phyloP scores from a whole-genome alignment of 106 monocot species.

The Allium cepa region DNA sequence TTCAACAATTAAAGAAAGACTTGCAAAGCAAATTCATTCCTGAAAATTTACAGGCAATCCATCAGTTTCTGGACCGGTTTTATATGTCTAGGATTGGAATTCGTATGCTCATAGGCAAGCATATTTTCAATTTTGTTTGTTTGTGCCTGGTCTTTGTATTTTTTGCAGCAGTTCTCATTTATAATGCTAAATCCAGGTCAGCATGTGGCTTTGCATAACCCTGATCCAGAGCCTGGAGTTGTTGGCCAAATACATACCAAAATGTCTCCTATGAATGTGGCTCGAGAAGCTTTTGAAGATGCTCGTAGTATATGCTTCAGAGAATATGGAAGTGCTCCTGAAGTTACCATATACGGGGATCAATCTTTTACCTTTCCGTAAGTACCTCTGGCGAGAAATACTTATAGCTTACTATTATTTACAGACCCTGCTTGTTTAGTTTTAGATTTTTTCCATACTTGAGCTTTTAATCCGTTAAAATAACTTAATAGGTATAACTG shows the following conservation, averaged over 20 bases:
- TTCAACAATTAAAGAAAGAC: constrained; percentile 73
- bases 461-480: too few relatives aligned
- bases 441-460: not conserved
- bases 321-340: constrained; percentile 84
- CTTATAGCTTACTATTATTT: not conserved
- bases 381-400: constrained; percentile 10
- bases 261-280: constrained; percentile 77
- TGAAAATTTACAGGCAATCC: constrained; percentile 59
- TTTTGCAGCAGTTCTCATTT: not conserved
- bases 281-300: constrained; percentile 78
- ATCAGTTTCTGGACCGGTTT: constrained; percentile 90
- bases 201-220: constrained; percentile 92
- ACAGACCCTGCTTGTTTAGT: not conserved
- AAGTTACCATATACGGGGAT: constrained; percentile 88
- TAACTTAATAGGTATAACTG: too few relatives aligned
- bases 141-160: not conserved
- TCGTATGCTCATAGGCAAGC: constrained; percentile 85
- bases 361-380: constrained; percentile 94
- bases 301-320: constrained; percentile 71
- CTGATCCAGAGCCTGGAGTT: constrained; percentile 63
- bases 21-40: constrained; percentile 29
- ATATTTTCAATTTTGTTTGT: not conserved
- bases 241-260: constrained; percentile 84
- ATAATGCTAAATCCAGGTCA: constrained; percentile 51
- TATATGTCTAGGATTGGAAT: constrained; percentile 95